Percentiles rank a stretch among this genome's conserved stretches.
Evolutionary conservation across 108 stramenopile species (phyloP).

Genomic region (Cylindrotheca fusiformis): DNA sequence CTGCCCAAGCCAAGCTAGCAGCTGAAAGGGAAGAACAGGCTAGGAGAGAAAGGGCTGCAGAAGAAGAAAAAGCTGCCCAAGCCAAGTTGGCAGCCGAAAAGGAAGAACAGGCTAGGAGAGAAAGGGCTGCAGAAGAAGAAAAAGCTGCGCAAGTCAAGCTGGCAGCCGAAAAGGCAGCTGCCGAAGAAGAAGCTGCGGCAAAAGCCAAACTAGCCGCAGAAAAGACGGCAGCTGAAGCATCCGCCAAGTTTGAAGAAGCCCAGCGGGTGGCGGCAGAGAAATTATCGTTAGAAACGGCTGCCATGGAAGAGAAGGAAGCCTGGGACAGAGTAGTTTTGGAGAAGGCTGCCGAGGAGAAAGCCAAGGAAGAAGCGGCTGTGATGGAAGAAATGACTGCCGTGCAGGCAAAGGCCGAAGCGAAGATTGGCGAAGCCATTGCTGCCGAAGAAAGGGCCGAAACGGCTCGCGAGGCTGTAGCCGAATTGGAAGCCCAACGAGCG

Average conservation of each 20-base stretch:
- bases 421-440: neutral
- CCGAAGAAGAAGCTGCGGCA: neutral
- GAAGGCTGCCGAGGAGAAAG: neutral
- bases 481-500: neutral
- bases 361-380: neutral
- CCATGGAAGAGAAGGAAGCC: neutral
- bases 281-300: too few species aligned
- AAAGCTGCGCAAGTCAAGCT: neutral
- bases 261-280: too few species aligned
- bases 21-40: neutral
- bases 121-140: neutral
- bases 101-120: neutral
- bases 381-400: neutral
- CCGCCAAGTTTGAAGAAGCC: too few species aligned
- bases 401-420: neutral
- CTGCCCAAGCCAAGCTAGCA: too few species aligned
- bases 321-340: neutral
- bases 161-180: neutral
- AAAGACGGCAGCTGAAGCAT: neutral
- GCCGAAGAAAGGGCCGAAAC: neutral
- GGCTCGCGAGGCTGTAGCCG: neutral
- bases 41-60: neutral
- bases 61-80: neutral
- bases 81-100: neutral
- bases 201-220: neutral